phyloP scores from a whole-genome alignment of 2,329 filamentous ascomycete species.

The Cercospora sojina region DNA sequence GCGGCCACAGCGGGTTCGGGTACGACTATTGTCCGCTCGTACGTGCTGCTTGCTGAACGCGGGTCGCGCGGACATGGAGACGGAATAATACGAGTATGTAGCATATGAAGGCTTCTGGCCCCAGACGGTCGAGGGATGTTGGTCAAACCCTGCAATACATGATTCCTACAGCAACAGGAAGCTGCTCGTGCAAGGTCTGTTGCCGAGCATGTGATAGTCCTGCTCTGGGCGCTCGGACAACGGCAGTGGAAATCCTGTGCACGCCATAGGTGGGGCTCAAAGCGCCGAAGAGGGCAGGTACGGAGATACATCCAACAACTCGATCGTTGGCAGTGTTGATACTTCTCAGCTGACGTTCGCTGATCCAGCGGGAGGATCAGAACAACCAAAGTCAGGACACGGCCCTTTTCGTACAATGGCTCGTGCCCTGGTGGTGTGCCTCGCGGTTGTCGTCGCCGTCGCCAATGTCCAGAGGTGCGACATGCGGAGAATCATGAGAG shows the following conservation, averaged over 20 bases:
- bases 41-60: neutral
- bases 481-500: slow-evolving; percentile 1
- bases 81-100: neutral
- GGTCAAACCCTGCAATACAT: neutral
- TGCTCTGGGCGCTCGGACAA: neutral
- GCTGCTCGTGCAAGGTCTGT: neutral
- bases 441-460: neutral
- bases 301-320: slow-evolving; percentile 2
- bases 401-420: neutral
- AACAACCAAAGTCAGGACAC: slow-evolving; percentile 13
- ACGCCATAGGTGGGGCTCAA: neutral
- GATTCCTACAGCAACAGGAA: neutral
- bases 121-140: neutral
- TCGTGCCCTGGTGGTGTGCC: neutral
- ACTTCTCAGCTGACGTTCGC: slow-evolving; percentile 9
- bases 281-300: slow-evolving; percentile 12
- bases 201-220: slow-evolving; percentile 2
- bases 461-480: neutral
- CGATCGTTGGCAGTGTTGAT: neutral
- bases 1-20: neutral
- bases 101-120: neutral
- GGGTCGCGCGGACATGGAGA: neutral
- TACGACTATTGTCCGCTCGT: neutral
- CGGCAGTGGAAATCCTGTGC: neutral
- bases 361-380: neutral